phyloP scores from a whole-genome alignment of 192 early-diverging fungal species.

The Coemansia sp. region DNA sequence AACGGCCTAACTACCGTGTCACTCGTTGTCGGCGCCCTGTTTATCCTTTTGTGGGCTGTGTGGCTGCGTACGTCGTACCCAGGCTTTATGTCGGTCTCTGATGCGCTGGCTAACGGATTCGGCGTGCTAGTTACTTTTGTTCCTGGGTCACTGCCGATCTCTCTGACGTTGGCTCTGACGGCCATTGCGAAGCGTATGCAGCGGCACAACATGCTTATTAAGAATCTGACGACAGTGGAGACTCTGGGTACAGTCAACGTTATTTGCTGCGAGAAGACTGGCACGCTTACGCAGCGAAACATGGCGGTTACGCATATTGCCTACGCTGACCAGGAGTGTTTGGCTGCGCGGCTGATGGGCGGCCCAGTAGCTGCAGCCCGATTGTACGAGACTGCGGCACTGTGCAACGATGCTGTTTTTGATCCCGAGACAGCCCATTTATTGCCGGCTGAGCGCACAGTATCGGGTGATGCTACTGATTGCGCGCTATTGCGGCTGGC shows the following conservation, averaged over 20 bases:
- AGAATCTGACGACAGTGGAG: slow-evolving; percentile 86
- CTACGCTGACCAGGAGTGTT: slow-evolving; percentile 34
- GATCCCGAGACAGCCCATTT: slow-evolving; percentile 53
- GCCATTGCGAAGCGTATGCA: slow-evolving; percentile 80
- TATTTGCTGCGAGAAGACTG: slow-evolving; percentile 89
- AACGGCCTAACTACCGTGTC: slow-evolving; percentile 67
- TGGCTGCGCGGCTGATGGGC: slow-evolving; percentile 10
- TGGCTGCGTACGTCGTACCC: slow-evolving; percentile 65
- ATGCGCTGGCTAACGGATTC: slow-evolving; percentile 62
- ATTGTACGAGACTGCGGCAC: slow-evolving; percentile 50
- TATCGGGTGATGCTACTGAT: slow-evolving; percentile 88
- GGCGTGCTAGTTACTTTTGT: slow-evolving; percentile 76
- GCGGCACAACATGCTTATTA: slow-evolving; percentile 71
- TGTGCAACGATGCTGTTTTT: slow-evolving; percentile 75
- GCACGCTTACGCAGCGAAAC: slow-evolving; percentile 81
- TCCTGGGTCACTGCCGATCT: slow-evolving; percentile 83
- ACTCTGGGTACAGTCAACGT: slow-evolving; percentile 83
- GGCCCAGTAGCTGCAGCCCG: slow-evolving; percentile 23
- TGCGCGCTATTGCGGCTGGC: slow-evolving; percentile 78
- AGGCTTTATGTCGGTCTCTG: slow-evolving; percentile 60
- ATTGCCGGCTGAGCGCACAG: slow-evolving; percentile 62
- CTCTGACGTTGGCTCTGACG: slow-evolving; percentile 75
- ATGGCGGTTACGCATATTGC: slow-evolving; percentile 63
- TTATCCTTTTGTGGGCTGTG: slow-evolving; percentile 60
- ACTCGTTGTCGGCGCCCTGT: slow-evolving; percentile 54